These are phyloP conservation scores for Xylaria acuta DNA, from an alignment of 495 filamentous ascomycete species.

Conservation along the genomic window DNA sequence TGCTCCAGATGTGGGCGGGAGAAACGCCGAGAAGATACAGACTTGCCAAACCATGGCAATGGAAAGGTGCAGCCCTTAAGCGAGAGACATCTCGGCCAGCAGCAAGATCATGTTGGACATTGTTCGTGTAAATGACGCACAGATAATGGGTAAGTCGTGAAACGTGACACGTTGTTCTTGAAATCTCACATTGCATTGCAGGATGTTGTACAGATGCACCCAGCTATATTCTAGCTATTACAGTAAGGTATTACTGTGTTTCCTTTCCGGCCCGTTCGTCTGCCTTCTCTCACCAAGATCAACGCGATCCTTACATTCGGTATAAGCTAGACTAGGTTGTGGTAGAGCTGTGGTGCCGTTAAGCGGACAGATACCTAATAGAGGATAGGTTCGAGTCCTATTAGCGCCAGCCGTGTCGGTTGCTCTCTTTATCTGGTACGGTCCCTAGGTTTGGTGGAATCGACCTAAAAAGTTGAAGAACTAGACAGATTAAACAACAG, in stretches of 20 bases:
- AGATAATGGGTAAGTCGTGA: background rate
- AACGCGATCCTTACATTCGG: background rate
- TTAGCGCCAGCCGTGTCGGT: too few species aligned
- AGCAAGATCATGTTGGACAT: background rate
- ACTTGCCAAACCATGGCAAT: background rate
- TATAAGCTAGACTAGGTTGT: background rate
- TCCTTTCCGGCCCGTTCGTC: background rate
- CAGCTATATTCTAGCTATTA: background rate
- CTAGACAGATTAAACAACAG: background rate
- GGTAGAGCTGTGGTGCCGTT: too few species aligned
- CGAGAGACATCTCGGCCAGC: background rate
- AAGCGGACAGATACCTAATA: too few species aligned
- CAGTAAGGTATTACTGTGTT: too few species aligned
- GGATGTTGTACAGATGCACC: background rate
- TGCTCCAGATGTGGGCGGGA: background rate
- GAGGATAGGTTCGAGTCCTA: too few species aligned
- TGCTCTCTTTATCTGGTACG: too few species aligned
- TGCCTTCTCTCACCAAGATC: background rate
- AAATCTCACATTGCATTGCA: background rate
- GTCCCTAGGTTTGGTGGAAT: background rate
- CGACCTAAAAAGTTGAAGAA: background rate
- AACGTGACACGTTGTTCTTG: conserved; percentile 15
- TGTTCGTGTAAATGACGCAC: conserved; percentile 4
- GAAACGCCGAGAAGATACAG: conserved; percentile 9
- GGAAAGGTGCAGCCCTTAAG: background rate